Base-by-base conservation (phyloP, 164 flowering plant genomes). In the Magnolia changhungtana region DNA sequence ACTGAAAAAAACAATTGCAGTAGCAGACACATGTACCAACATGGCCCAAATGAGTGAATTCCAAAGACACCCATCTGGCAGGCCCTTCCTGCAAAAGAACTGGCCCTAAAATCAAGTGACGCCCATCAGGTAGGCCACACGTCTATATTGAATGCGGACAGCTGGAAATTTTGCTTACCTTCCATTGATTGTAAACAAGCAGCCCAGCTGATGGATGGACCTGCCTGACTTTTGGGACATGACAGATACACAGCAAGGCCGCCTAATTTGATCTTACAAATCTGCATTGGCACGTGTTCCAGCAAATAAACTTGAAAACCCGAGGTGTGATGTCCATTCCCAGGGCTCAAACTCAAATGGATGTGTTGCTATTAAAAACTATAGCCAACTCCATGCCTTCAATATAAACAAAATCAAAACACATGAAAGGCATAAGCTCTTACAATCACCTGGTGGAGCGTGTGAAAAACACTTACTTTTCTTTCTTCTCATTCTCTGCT, bases 101-200 rank as follows among this genome's bases (percentile, higher is more conserved):
- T 37, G 45, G 45, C 45, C 45, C 45, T 37, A 37, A 37, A 37
- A 37, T 37, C 45, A 3, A 37, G 45, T 37, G 45, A 37, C 7
- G 0, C 7, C 7, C 45, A 37, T 37, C 45, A 37, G 45, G 45
- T 4, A 97, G 76, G 97, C 97, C 63, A 89, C 82, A 19, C 94
- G 97, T 67, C 78, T 72, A 96, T 97, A 79, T 92, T 93, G 24
- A 94, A 87, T 78, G 92, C 94, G 67, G 92, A 93, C 55, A 27
- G 29, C 29, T 27, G 29, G 29, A 27, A 27, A 27, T 27, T 24
- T 27, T 27, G 29, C 80, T 97, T 91, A 82, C 98, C 96, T 67
- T 91, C 69, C 45, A 91, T 91, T 63, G 96, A 93, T 81, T 94
- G 89, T 85, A 75, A 77, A 69, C 70, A 67, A 73, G 65, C 58